Percentiles rank a stretch among this genome's conserved stretches.
Conservation (phyloP, 73 alveolate genomes). For the Paramecium pentaurelia region DNA sequence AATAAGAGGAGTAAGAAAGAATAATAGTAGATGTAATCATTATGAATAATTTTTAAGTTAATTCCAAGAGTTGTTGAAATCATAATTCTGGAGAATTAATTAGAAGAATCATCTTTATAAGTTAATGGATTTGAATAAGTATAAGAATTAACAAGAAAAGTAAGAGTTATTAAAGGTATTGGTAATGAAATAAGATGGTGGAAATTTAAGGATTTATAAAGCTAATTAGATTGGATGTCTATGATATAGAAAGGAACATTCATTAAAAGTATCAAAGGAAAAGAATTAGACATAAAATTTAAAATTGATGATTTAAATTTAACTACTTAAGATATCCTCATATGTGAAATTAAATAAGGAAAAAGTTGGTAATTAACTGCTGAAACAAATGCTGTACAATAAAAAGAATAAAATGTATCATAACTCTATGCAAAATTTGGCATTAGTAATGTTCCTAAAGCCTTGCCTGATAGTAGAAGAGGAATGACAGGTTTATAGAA, state of each 20-base stretch:
- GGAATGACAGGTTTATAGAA: conserved; percentile 81
- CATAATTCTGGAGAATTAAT: not conserved
- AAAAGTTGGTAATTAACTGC: not conserved
- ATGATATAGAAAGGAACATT: not conserved
- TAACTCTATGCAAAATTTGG: not conserved
- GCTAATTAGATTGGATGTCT: not conserved
- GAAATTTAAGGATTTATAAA: not conserved
- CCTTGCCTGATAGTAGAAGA: conserved; percentile 12
- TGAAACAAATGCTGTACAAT: not conserved
- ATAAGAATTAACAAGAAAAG: not conserved
- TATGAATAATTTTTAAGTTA: not conserved
- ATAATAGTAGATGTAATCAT: conserved; percentile 17
- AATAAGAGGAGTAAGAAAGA: not conserved
- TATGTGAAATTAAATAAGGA: conserved; percentile 19
- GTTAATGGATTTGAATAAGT: not conserved
- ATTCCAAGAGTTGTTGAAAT: conserved; percentile 35
- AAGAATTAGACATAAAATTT: not conserved
- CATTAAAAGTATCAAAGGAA: not conserved
- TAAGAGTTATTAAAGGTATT: not conserved
- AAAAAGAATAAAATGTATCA: not conserved
- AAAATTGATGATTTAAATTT: not conserved
- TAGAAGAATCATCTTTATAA: not conserved
- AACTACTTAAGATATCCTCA: not conserved
- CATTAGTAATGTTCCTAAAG: not conserved
- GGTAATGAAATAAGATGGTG: not conserved